phyloP scores from a whole-genome alignment of 2,329 filamentous ascomycete genomes.

The Corniculantispora saksenae region DNA sequence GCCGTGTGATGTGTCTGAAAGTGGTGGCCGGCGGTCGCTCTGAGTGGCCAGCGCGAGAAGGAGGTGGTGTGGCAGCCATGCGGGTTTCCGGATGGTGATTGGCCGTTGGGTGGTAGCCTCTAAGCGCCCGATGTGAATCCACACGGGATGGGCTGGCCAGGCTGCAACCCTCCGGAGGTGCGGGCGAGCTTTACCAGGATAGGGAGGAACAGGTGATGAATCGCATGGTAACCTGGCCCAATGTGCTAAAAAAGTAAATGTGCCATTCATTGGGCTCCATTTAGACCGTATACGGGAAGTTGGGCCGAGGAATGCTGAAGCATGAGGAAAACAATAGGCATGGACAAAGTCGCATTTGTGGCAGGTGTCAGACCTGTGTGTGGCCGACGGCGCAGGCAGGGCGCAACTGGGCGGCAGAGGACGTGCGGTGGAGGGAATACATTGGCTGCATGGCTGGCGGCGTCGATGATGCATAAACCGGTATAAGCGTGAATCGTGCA shows the following conservation, averaged over 20 bases:
- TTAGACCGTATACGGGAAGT: background rate
- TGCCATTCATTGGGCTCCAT: background rate
- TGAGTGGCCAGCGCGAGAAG: background rate
- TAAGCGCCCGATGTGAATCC: conserved; percentile 12
- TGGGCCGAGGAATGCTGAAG: background rate
- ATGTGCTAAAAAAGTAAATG: background rate
- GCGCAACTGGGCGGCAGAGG: background rate
- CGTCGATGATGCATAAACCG: conserved; percentile 1
- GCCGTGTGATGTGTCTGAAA: background rate
- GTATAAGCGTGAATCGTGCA: background rate
- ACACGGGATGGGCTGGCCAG: conserved; percentile 8
- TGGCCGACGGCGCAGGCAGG: background rate
- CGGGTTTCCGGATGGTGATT: conserved; percentile 4
- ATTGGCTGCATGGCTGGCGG: background rate
- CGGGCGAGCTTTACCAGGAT: background rate
- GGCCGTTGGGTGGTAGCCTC: background rate
- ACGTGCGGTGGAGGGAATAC: background rate
- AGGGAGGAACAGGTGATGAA: background rate
- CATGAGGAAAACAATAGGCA: background rate
- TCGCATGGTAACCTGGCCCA: background rate
- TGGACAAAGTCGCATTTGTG: background rate
- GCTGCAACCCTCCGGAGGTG: background rate
- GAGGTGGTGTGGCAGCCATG: conserved; percentile 7
- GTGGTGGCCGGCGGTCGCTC: too few species aligned
- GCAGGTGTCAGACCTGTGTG: background rate